These are phyloP conservation scores for Punica granatum DNA, from an alignment of 345 rosid species.

Conservation along the genomic window DNA sequence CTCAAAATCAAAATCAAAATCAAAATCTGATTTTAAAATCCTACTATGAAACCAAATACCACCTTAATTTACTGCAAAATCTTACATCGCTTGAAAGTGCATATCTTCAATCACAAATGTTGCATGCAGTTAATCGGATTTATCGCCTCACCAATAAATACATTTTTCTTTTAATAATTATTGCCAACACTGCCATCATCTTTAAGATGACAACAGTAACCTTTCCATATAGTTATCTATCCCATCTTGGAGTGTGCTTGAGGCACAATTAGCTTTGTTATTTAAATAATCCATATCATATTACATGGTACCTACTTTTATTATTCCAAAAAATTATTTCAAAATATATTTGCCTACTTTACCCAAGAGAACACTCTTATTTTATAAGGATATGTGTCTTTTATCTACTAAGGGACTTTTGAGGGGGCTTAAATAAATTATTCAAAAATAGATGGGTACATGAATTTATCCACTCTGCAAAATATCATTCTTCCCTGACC, in stretches of 20 bases:
- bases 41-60: too few species aligned
- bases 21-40: too few species aligned
- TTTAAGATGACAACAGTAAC: neutral
- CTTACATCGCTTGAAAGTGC: too few species aligned
- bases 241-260: too few species aligned
- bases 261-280: too few species aligned
- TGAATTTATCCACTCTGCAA: neutral
- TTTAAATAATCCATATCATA: neutral
- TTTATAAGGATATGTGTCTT: neutral
- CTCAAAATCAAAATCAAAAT: too few species aligned
- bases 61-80: too few species aligned
- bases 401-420: neutral
- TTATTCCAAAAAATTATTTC: neutral
- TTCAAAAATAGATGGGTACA: neutral
- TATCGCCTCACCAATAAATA: too few species aligned
- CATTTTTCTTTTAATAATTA: neutral
- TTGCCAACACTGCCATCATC: neutral
- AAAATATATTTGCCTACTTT: slow-evolving; percentile 7
- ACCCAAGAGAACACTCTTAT: slow-evolving; percentile 4
- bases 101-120: too few species aligned
- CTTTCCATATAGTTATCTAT: neutral
- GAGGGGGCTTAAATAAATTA: neutral
- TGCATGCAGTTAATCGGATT: too few species aligned
- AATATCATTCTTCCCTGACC: neutral
- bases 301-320: neutral